phyloP scores from a whole-genome alignment of 202 grass and related monocot genomes.

The Carex sylvatica region DNA sequence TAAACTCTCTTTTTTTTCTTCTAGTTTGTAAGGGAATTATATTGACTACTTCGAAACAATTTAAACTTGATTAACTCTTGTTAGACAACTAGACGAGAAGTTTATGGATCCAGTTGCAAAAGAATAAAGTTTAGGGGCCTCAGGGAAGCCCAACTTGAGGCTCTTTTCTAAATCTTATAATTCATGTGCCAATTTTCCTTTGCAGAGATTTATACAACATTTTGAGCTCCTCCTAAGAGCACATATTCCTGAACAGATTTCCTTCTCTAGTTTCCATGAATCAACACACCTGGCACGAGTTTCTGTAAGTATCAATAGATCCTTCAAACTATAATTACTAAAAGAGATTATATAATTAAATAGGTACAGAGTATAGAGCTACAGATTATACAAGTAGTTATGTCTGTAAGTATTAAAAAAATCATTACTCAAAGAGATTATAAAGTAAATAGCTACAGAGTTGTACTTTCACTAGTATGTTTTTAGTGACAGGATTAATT shows the following conservation, averaged over 20 bases:
- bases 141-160: neutral
- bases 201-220: conserved; percentile 94
- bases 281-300: conserved; percentile 52
- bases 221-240: conserved; percentile 93
- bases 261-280: conserved; percentile 81
- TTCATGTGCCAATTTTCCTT: conserved; percentile 26
- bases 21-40: neutral
- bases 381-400: neutral
- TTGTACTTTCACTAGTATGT: neutral
- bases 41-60: neutral
- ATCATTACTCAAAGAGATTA: neutral
- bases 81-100: neutral
- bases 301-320: conserved; percentile 50
- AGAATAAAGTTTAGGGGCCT: neutral
- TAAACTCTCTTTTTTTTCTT: conserved; percentile 16
- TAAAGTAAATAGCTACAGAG: neutral
- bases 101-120: neutral
- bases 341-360: neutral
- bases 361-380: neutral
- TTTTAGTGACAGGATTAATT: neutral
- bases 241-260: conserved; percentile 66
- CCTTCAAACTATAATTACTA: neutral
- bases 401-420: neutral
- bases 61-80: neutral
- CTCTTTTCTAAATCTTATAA: conserved; percentile 18